Percentiles rank a stretch among this genome's conserved stretches.
Evolutionary conservation across 306 rosid genomes (phyloP).

Genomic region (Glycine tomentella): DNA sequence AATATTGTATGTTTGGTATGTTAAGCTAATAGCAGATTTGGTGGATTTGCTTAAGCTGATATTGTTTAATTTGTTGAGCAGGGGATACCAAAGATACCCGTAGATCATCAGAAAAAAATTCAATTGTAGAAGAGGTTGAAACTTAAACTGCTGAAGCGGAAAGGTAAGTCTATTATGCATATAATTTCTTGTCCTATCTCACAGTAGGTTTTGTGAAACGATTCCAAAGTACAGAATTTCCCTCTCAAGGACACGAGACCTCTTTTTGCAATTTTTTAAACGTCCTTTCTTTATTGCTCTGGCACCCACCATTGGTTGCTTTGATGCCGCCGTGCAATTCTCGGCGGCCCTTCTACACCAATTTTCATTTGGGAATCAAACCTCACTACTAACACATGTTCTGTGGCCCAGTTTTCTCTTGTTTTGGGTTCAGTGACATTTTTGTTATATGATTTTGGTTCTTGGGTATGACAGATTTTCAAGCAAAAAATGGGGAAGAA

Average conservation of each 20-base stretch:
- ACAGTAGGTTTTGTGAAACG: not conserved
- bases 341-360: not conserved
- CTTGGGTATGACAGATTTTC: slow-evolving; percentile 37
- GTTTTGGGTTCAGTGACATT: not conserved
- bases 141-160: slow-evolving; percentile 61
- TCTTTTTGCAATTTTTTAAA: too few relatives aligned
- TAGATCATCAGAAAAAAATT: slow-evolving; percentile 47
- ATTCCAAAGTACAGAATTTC: too few relatives aligned
- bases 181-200: not conserved
- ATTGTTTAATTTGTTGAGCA: slow-evolving; percentile 33
- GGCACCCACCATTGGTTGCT: not conserved
- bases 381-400: too few relatives aligned
- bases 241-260: too few relatives aligned
- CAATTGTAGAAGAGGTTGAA: slow-evolving; percentile 66
- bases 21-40: not conserved
- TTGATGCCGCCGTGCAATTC: not conserved
- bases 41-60: not conserved
- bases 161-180: slow-evolving; percentile 49
- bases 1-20: not conserved
- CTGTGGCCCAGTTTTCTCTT: too few relatives aligned
- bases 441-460: not conserved
- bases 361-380: too few relatives aligned
- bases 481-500: slow-evolving; percentile 69
- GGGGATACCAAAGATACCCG: slow-evolving; percentile 48
- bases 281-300: too few relatives aligned